Base-by-base conservation (phyloP, 306 rosid species). In the Medicago ruthenica region DNA sequence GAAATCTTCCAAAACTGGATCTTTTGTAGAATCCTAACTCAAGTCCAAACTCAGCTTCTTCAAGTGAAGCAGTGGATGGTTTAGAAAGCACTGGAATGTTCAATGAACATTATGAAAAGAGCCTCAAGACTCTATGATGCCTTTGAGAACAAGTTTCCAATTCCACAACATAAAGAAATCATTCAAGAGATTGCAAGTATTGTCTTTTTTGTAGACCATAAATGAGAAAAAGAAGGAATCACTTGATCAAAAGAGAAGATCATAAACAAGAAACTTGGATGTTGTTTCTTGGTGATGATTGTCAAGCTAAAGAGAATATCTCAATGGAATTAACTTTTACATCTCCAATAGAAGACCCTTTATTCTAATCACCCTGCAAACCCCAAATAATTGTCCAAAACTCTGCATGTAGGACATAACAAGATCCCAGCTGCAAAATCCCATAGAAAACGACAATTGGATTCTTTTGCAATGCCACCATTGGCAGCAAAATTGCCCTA, bases 21-120 rank as follows among this genome's bases (percentile, higher is more conserved):
- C 96, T 90, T 41, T 78, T 93, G 47, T 93, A 93, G 31, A 93
- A 90, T 71, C 97, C 98, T 0, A 93, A 93, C 76, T 93, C 98
- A 0, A 90, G 95, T 64, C 98, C 98, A 4, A 93, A 93, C 75
- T 93, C 97, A 20, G 97, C 96, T 24, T 92, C 93, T 61, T 90
- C 98, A 17, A 93, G 95, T 75, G 97, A 93, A 70, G 88, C 84
- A 75, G 41, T 83, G 53, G 96, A 90, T 0, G 96, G 93, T 41
- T 44, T 76, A 58, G 88, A 86, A 22, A 85, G 84, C 80, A 78
- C 69, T 37, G 67, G 79, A 12, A 79, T 86, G 86, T 89, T 89
- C 88, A 92, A 76, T 39, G 88, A 88, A 27, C 70, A 85, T 10
- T 85, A 75, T 34, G 51, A 75, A 15, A 81, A 92, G 83, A 92